Conservation (phyloP, 768 basidiomycete genomes). For the Amanita subjunquillea region DNA sequence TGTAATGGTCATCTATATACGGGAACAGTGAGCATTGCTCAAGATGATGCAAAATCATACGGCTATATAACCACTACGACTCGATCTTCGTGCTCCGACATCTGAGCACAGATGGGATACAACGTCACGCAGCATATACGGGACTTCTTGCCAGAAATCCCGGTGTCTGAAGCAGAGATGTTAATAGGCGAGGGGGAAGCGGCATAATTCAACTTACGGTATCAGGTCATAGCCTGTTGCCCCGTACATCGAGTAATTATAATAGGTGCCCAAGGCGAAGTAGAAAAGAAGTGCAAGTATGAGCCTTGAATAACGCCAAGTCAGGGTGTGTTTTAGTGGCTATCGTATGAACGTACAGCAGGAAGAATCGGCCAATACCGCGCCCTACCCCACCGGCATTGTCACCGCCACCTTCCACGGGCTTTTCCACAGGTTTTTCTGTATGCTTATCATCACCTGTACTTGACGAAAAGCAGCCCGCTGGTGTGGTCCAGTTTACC, state of each 20-base stretch:
- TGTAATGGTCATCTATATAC: neutral
- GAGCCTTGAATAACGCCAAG: constrained; percentile 26
- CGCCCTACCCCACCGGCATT: constrained; percentile 38
- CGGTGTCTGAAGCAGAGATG: constrained; percentile 46
- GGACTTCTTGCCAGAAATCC: constrained; percentile 86
- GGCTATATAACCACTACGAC: constrained; percentile 69
- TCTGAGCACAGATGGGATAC: constrained; percentile 67
- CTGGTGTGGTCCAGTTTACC: constrained; percentile 53
- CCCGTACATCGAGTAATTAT: constrained; percentile 84
- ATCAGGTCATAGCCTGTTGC: constrained; percentile 75
- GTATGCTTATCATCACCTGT: constrained; percentile 15
- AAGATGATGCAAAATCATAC: constrained; percentile 30
- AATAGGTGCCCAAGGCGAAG: constrained; percentile 72
- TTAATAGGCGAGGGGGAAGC: neutral
- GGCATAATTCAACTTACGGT: constrained; percentile 43
- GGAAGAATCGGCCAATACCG: constrained; percentile 84
- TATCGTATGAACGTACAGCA: constrained; percentile 43
- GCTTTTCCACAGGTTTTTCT: constrained; percentile 13
- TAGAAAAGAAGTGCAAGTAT: constrained; percentile 60
- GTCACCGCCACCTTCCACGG: constrained; percentile 31
- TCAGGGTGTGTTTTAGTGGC: neutral
- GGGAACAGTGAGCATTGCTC: neutral
- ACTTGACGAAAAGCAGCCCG: constrained; percentile 40
- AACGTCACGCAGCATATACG: constrained; percentile 76
- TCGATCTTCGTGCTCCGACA: constrained; percentile 53